Base-by-base conservation (phyloP, 2,329 filamentous ascomycete genomes). In the Hymenotorrendiella dingleyae region DNA sequence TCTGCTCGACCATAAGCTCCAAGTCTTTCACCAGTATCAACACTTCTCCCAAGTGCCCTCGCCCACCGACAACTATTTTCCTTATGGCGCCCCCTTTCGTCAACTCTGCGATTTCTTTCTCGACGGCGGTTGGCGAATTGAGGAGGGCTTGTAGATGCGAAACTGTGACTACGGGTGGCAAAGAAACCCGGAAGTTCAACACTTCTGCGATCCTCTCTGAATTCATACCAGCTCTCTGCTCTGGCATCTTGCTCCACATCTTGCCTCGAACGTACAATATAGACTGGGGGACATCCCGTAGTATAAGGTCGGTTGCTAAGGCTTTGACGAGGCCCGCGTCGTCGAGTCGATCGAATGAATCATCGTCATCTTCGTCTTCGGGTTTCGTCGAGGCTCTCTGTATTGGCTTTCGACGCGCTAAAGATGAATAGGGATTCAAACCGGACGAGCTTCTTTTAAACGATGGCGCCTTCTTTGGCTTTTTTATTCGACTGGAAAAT, bases 121-220 rank as follows among this genome's bases (percentile, higher is more conserved):
- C 84, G 1, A 78, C 78, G 1, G 67, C 69, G 0, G 82, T 85
- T 1, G 82, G 76, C 2, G 76, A 79, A 8, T 64, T 64, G 33
- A 84, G 69, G 2, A 87, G 62, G 1, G 81, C 74, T 48, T 82
- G 75, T 6, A 89, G 60, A 58, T 89, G 84, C 1, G 79, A 74
- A 16, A 80, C 62, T 0, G 79, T 82, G 4, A 84, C 77, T 17
- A 87, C 67, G 0, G 78, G 78, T 8, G 85, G 81, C 28, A 86
- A 61, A 11, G 63, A 63, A 23, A 62, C 64, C 14, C 82, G 71
- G 57, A 76, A 80, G 48, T 80, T 77, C 40, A 87, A 67, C 12
- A 84, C 65, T 54, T 83, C 75, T 2, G 81, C 69, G 11, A 80
- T 78, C 9, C 80, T 70, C 16, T 73, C 74, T 4, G 78, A 81